Evolutionary conservation across 805 yeast species (phyloP).

Genomic region (Candida ortonii): DNA sequence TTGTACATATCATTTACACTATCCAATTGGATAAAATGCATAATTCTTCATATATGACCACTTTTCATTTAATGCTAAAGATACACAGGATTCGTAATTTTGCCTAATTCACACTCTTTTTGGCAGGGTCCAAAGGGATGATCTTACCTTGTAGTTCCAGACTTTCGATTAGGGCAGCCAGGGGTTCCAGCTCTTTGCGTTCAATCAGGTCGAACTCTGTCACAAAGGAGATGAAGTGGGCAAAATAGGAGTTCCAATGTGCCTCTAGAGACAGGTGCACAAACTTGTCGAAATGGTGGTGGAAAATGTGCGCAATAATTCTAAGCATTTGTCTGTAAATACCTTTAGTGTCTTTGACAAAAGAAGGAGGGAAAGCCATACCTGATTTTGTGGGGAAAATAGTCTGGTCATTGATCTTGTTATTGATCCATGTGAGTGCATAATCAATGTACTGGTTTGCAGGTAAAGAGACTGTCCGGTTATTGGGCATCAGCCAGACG

Average conservation of each 20-base stretch:
- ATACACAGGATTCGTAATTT: background rate
- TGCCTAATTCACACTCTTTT: background rate
- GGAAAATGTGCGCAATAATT: constrained; percentile 91
- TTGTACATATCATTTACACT: constrained; percentile 11
- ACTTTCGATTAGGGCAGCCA: constrained; percentile 69
- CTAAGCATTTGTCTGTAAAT: constrained; percentile 91
- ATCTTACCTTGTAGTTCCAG: constrained; percentile 88
- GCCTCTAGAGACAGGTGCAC: constrained; percentile 93
- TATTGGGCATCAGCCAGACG: constrained; percentile 71
- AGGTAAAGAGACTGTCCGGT: constrained; percentile 81
- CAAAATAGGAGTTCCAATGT: constrained; percentile 96
- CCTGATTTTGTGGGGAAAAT: constrained; percentile 91
- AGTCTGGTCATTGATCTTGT: constrained; percentile 83
- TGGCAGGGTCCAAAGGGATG: constrained; percentile 17
- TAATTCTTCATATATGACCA: too few relatives aligned
- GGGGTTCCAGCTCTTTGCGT: constrained; percentile 73
- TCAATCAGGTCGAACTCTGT: constrained; percentile 83
- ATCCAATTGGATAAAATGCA: too few relatives aligned
- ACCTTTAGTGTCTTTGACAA: constrained; percentile 77
- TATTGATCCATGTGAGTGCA: constrained; percentile 85
- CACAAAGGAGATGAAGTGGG: constrained; percentile 85
- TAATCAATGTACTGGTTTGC: constrained; percentile 91
- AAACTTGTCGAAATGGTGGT: constrained; percentile 90
- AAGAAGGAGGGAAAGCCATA: constrained; percentile 83
- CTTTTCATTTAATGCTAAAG: background rate